Conservation (phyloP, 2,329 filamentous ascomycete species). For the Ilyonectria mors-panacis region DNA sequence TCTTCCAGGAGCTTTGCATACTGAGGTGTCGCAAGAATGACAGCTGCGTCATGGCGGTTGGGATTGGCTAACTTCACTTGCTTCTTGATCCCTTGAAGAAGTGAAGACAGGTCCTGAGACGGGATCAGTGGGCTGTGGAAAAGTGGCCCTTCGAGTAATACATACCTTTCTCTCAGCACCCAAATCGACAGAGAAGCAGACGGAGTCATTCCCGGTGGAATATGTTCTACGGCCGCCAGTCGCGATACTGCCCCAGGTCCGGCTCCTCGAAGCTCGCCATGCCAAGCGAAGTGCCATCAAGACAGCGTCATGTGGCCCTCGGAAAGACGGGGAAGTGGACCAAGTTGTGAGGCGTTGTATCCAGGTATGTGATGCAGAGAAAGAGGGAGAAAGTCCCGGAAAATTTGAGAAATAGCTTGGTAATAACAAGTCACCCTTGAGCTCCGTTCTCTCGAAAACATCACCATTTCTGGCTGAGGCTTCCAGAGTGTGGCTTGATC, state of each 20-base stretch:
- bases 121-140: conserved; percentile 28
- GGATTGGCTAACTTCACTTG: conserved; percentile 49
- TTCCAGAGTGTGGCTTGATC: background rate
- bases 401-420: background rate
- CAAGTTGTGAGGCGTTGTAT: background rate
- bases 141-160: background rate
- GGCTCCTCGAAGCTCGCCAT: conserved; percentile 39
- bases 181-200: conserved; percentile 43
- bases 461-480: conserved; percentile 12
- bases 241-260: conserved; percentile 32
- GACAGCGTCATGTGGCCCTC: background rate
- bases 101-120: conserved; percentile 34
- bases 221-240: conserved; percentile 39
- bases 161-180: conserved; percentile 34
- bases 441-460: conserved; percentile 21
- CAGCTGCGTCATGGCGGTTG: conserved; percentile 57
- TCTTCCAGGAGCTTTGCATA: conserved; percentile 66
- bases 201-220: conserved; percentile 34
- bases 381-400: background rate
- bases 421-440: background rate
- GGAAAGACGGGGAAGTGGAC: background rate
- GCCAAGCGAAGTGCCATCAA: conserved; percentile 44
- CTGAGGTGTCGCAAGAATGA: conserved; percentile 65
- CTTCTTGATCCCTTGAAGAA: conserved; percentile 38
- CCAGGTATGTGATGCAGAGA: background rate